phyloP scores from a whole-genome alignment of 768 basidiomycete genomes.

The Rubroboletus satanas region DNA sequence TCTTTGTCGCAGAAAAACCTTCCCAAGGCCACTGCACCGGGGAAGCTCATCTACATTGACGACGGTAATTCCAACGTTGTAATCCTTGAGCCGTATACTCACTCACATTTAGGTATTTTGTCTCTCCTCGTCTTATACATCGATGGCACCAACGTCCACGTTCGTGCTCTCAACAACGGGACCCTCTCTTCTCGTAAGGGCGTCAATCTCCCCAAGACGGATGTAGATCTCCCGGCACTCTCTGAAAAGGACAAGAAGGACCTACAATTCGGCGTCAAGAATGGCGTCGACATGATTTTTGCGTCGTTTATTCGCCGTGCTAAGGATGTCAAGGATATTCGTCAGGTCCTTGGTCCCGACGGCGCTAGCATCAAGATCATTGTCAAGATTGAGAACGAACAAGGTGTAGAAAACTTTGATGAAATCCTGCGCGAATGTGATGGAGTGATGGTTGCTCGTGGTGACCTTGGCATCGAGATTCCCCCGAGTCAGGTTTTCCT shows the following conservation, averaged over 20 bases:
- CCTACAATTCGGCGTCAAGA: slow-evolving; percentile 90
- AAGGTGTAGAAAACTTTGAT: slow-evolving; percentile 98
- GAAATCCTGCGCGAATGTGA: slow-evolving; percentile 93
- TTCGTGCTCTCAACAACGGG: slow-evolving; percentile 88
- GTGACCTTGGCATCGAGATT: slow-evolving; percentile 98
- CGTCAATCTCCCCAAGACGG: slow-evolving; percentile 97
- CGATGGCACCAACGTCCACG: slow-evolving; percentile 75
- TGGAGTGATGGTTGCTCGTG: slow-evolving; percentile 99
- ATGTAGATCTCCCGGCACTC: slow-evolving; percentile 94
- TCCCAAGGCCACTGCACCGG: slow-evolving; percentile 93
- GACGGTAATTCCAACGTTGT: slow-evolving; percentile 56
- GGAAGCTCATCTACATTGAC: slow-evolving; percentile 96
- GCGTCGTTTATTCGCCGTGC: slow-evolving; percentile 97
- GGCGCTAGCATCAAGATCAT: slow-evolving; percentile 98
- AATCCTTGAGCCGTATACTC: background rate
- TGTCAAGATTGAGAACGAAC: slow-evolving; percentile 99
- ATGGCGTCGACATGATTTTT: slow-evolving; percentile 98
- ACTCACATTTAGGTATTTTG: slow-evolving; percentile 54
- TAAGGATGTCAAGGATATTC: slow-evolving; percentile 92
- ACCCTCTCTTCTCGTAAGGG: slow-evolving; percentile 95
- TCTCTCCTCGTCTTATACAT: slow-evolving; percentile 90
- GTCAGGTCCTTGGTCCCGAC: slow-evolving; percentile 88
- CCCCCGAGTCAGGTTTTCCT: slow-evolving; percentile 99
- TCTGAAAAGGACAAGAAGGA: slow-evolving; percentile 99
- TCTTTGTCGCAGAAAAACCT: slow-evolving; percentile 64